Evolutionary conservation across 2,329 filamentous ascomycete species (phyloP).

Genomic region (Neocucurbitaria cava): DNA sequence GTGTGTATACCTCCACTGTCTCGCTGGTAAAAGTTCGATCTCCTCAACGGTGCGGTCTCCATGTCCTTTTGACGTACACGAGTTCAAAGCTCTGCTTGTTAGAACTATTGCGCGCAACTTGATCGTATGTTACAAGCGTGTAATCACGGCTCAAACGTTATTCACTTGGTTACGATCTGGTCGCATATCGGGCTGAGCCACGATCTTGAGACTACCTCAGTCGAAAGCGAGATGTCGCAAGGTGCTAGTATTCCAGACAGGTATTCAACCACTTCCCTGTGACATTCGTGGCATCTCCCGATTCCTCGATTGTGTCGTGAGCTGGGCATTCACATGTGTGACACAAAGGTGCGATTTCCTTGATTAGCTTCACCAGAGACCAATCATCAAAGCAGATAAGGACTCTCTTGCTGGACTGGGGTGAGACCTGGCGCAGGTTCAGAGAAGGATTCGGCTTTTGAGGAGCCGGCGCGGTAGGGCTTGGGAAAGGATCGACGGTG

Average conservation of each 20-base stretch:
- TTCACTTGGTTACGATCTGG: too few species aligned
- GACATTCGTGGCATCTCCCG: neutral
- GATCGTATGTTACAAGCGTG: too few species aligned
- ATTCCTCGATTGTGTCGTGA: neutral
- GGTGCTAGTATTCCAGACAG: neutral
- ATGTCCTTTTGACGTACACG: too few species aligned
- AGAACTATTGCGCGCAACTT: too few species aligned
- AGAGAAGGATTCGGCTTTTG: constrained; percentile 4
- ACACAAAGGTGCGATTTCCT: neutral
- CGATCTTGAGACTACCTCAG: neutral
- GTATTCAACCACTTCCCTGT: neutral
- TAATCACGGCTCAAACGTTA: too few species aligned
- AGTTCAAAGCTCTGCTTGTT: too few species aligned
- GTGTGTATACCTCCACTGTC: too few species aligned
- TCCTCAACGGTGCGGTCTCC: too few species aligned
- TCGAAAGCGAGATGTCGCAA: neutral
- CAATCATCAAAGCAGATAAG: neutral
- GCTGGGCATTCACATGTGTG: too few species aligned
- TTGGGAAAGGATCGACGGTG: neutral
- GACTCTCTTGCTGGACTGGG: too few species aligned
- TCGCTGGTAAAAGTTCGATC: too few species aligned
- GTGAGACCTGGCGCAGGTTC: too few species aligned
- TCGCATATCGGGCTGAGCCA: neutral
- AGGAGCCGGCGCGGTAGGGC: constrained; percentile 12
- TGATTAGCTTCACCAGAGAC: neutral